A percentile compares a stretch with the other conserved stretches of the same genome.
Conservation (phyloP, 148 eudicot species). For the Fallopia convolvulus region DNA sequence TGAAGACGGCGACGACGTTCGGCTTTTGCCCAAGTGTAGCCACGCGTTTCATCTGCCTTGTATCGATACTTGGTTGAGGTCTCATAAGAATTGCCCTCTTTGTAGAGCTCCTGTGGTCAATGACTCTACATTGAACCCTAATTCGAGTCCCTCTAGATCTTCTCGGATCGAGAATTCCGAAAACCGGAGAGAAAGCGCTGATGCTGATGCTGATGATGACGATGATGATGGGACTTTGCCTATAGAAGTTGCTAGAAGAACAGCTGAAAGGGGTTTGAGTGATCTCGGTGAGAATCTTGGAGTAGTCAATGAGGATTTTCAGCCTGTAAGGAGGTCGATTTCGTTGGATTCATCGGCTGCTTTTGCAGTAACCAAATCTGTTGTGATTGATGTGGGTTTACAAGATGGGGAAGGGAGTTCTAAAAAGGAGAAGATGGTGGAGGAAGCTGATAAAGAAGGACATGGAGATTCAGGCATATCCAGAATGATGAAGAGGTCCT, state of each 20-base stretch:
- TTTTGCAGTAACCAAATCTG: conserved; percentile 15
- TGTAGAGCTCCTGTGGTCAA: conserved; percentile 50
- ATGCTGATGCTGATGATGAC: neutral
- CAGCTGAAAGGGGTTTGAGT: conserved; percentile 23
- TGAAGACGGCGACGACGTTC: conserved; percentile 44
- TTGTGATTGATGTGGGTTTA: conserved; percentile 11
- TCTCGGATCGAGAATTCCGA: neutral
- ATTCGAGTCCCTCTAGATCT: neutral
- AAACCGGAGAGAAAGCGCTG: neutral
- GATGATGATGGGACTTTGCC: neutral
- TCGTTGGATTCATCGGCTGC: conserved; percentile 39
- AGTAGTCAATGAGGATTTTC: conserved; percentile 18
- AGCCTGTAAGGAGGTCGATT: conserved; percentile 39
- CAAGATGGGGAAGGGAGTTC: conserved; percentile 27
- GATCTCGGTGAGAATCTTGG: conserved; percentile 7
- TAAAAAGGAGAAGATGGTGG: conserved; percentile 7
- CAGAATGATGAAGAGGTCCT: conserved; percentile 24
- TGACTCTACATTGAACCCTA: conserved; percentile 11
- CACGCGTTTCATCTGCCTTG: conserved; percentile 57
- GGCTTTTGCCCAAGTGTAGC: conserved; percentile 64
- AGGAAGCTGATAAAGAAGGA: conserved; percentile 9
- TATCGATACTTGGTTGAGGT: conserved; percentile 59
- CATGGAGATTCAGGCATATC: conserved; percentile 20
- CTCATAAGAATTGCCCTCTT: conserved; percentile 58
- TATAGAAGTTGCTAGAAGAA: neutral